Evolutionary conservation across 495 filamentous ascomycete genomes (phyloP).

Genomic region (Lasiosphaeria hispida): DNA sequence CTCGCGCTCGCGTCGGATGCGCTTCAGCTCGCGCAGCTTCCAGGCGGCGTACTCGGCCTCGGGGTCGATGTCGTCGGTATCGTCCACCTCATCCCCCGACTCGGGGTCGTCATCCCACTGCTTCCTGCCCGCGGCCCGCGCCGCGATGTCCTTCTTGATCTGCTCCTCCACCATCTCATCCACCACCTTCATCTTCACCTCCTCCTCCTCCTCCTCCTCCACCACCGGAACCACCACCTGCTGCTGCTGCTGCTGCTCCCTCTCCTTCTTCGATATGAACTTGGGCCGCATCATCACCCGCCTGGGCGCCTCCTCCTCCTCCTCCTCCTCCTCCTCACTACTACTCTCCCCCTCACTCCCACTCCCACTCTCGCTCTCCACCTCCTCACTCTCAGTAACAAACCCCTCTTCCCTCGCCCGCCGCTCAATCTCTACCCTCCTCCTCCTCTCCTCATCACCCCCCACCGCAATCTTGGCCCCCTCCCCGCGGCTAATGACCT

Average conservation of each 20-base stretch:
- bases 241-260: conserved; percentile 40
- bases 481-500: conserved; percentile 57
- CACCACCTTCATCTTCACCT: conserved; percentile 58
- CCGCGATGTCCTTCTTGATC: conserved; percentile 73
- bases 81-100: conserved; percentile 72
- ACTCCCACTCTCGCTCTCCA: conserved; percentile 38
- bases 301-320: conserved; percentile 68
- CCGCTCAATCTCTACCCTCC: conserved; percentile 40
- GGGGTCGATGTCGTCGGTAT: conserved; percentile 81
- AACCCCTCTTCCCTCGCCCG: conserved; percentile 70
- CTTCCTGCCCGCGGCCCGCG: conserved; percentile 69
- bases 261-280: conserved; percentile 83
- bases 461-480: conserved; percentile 57
- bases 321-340: conserved; percentile 41
- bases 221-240: conserved; percentile 19
- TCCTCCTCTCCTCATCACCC: conserved; percentile 44
- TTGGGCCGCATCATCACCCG: conserved; percentile 79
- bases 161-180: conserved; percentile 85
- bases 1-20: conserved; percentile 80
- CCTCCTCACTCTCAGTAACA: conserved; percentile 58
- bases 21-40: conserved; percentile 88
- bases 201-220: conserved; percentile 32
- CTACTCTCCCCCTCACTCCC: conserved; percentile 43
- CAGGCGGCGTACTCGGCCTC: conserved; percentile 89
- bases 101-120: conserved; percentile 85